Percentiles rank a stretch among this genome's conserved stretches.
Conservation (phyloP, 2,329 filamentous ascomycete species). For the Rhinocladiella similis region DNA sequence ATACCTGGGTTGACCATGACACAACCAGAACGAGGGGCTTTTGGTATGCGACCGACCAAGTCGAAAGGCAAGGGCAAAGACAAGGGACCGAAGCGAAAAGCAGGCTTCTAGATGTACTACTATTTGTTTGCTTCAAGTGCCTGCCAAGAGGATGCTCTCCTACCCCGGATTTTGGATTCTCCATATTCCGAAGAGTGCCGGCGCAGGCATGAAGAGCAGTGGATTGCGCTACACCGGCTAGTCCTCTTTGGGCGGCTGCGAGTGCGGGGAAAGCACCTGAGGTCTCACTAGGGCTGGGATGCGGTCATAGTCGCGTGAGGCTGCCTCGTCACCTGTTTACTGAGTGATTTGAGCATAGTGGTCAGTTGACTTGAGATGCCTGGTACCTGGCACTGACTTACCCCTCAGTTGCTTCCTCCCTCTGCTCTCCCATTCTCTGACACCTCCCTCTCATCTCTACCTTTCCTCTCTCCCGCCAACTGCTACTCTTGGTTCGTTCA, state of each 20-base stretch:
- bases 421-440: not conserved
- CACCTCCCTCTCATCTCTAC: conserved; percentile 7
- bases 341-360: not conserved
- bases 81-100: conserved; percentile 16
- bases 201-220: not conserved
- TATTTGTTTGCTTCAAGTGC: not conserved
- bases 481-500: not conserved
- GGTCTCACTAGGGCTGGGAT: not conserved
- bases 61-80: conserved; percentile 13
- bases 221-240: not conserved
- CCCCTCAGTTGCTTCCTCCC: conserved; percentile 21
- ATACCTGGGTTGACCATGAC: conserved; percentile 19
- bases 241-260: not conserved
- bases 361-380: conserved; percentile 19
- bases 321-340: not conserved
- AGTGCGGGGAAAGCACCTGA: conserved; percentile 19
- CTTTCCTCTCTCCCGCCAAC: conserved; percentile 8
- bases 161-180: conserved; percentile 26
- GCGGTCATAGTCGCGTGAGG: conserved; percentile 21
- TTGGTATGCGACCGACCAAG: conserved; percentile 16
- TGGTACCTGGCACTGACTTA: conserved; percentile 11
- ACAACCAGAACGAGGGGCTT: conserved; percentile 27
- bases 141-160: conserved; percentile 6
- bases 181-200: conserved; percentile 9
- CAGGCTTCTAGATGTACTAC: conserved; percentile 21